Conservation (phyloP, 768 basidiomycete species). For the Suillus alpinus region DNA sequence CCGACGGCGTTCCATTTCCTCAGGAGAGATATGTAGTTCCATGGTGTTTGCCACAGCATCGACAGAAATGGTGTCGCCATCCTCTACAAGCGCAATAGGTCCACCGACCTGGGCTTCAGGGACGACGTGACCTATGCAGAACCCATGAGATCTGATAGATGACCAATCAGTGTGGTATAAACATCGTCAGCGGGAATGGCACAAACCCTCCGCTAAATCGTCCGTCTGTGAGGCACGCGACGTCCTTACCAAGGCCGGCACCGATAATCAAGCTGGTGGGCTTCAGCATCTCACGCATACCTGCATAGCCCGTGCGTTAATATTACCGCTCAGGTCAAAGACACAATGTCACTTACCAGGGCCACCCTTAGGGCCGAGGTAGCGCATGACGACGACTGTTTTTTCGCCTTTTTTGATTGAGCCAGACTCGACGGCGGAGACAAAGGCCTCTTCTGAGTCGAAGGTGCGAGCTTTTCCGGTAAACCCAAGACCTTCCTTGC, state of each 20-base stretch:
- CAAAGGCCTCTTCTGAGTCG: conserved; percentile 86
- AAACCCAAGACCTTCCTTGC: conserved; percentile 89
- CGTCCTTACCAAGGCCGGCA: conserved; percentile 92
- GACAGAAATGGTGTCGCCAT: conserved; percentile 85
- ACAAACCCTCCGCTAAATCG: conserved; percentile 96
- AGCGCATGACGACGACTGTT: conserved; percentile 92
- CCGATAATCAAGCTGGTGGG: conserved; percentile 99
- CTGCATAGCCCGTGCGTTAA: conserved; percentile 36
- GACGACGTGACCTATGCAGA: conserved; percentile 95
- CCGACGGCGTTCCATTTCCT: conserved; percentile 74
- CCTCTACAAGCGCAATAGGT: conserved; percentile 85
- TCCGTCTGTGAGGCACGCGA: conserved; percentile 96
- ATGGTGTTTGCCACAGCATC: conserved; percentile 88
- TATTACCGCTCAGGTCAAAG: neutral
- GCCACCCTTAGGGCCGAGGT: conserved; percentile 95
- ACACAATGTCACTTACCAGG: conserved; percentile 58
- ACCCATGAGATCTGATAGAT: conserved; percentile 80
- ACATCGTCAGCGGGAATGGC: conserved; percentile 13
- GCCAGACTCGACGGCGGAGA: conserved; percentile 82
- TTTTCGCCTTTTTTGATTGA: conserved; percentile 94
- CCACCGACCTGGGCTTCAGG: conserved; percentile 95
- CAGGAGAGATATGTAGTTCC: conserved; percentile 70
- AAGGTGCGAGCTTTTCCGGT: conserved; percentile 91
- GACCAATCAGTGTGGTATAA: conserved; percentile 14
- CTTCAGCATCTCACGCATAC: conserved; percentile 99